These are phyloP conservation scores for Heliamphora pulchella DNA, from an alignment of 179 eudicot genomes.

Conservation along the genomic window DNA sequence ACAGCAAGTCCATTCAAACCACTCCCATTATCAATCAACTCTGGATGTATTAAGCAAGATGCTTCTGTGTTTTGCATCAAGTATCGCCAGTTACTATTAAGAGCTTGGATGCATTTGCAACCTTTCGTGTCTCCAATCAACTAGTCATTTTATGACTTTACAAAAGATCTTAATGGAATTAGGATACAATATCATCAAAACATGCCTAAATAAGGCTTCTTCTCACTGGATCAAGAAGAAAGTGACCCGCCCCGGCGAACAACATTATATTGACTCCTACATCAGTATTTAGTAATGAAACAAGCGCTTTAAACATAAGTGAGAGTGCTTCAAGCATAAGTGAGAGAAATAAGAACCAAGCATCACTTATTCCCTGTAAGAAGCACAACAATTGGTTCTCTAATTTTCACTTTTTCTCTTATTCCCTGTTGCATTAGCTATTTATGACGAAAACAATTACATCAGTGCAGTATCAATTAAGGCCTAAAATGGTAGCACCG, in stretches of 20 bases:
- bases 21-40: no score
- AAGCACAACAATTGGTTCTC: background rate
- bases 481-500: background rate
- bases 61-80: background rate
- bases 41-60: background rate
- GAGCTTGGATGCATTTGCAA: background rate
- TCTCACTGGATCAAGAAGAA: background rate
- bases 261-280: background rate
- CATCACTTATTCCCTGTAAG: background rate
- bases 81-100: background rate
- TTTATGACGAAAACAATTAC: background rate
- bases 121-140: background rate
- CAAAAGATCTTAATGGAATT: background rate
- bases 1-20: background rate
- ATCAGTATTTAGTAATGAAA: background rate
- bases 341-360: background rate
- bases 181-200: background rate
- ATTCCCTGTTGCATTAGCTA: background rate
- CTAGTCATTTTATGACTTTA: background rate
- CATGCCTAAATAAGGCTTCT: no score
- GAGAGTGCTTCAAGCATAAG: background rate
- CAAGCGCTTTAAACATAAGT: background rate
- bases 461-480: background rate
- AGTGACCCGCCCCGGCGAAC: background rate
- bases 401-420: background rate